phyloP scores from a whole-genome alignment of 129 eudicot species.

The Kitagawia praeruptora region DNA sequence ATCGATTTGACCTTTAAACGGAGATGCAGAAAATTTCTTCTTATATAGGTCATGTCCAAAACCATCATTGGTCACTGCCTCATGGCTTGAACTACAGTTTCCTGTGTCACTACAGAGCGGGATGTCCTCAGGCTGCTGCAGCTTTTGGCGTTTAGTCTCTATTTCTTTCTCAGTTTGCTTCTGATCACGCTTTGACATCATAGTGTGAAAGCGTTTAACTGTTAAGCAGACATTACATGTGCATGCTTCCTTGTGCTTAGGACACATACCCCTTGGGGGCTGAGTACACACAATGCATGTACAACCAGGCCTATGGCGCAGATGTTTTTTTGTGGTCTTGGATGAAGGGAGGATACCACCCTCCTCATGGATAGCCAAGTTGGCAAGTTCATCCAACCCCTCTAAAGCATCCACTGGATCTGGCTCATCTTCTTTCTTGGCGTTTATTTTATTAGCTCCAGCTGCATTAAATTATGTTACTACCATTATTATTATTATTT shows the following conservation, averaged over 20 bases:
- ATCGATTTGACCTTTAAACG: slow-evolving; percentile 61
- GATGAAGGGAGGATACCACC: slow-evolving; percentile 21
- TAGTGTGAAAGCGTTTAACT: slow-evolving; percentile 32
- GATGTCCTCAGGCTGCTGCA: slow-evolving; percentile 16
- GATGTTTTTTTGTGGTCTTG: slow-evolving; percentile 46
- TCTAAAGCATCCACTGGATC: slow-evolving; percentile 30
- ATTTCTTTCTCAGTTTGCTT: slow-evolving; percentile 33
- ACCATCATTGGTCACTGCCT: slow-evolving; percentile 10
- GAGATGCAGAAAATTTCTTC: slow-evolving; percentile 23
- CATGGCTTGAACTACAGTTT: slow-evolving; percentile 15
- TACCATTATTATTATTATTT: neutral
- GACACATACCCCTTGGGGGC: slow-evolving; percentile 49
- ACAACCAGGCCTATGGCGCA: slow-evolving; percentile 65
- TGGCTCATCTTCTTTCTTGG: slow-evolving; percentile 19
- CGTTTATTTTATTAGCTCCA: slow-evolving; percentile 17
- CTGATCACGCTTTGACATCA: slow-evolving; percentile 30
- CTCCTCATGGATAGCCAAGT: slow-evolving; percentile 40
- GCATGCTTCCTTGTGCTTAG: slow-evolving; percentile 45
- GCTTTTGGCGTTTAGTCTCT: slow-evolving; percentile 27
- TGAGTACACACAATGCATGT: slow-evolving; percentile 63
- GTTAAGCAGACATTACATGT: slow-evolving; percentile 45
- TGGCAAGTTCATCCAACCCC: slow-evolving; percentile 43
- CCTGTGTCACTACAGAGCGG: slow-evolving; percentile 12
- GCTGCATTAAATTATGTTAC: slow-evolving; percentile 22
- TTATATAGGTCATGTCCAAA: slow-evolving; percentile 21